These are phyloP conservation scores for Alloteropsis semialata DNA, from an alignment of 176 grass and related monocot genomes.

Conservation along the genomic window DNA sequence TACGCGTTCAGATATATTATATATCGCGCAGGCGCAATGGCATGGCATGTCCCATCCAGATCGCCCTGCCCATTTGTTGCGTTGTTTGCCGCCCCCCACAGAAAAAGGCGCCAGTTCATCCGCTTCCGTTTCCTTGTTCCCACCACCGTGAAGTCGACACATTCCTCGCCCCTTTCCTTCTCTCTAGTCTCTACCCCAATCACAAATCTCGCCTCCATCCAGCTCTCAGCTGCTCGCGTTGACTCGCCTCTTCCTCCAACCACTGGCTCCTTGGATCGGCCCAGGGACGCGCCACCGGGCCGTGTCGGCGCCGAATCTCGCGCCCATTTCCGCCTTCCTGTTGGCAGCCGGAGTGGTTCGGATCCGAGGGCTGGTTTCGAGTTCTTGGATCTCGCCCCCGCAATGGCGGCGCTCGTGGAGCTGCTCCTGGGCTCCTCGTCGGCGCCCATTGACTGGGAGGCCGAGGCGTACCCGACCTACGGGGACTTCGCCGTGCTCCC, in stretches of 20 bases:
- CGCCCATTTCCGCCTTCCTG: conserved; percentile 4
- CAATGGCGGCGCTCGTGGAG: conserved; percentile 62
- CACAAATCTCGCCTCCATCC: conserved; percentile 13
- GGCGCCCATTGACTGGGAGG: conserved; percentile 63
- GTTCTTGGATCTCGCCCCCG: conserved; percentile 32
- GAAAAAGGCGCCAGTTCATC: conserved; percentile 47
- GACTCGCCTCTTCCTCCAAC: not conserved
- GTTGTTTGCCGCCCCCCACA: conserved; percentile 1
- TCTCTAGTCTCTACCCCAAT: too few species aligned
- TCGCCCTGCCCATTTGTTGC: conserved; percentile 10
- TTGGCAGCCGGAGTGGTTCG: not conserved
- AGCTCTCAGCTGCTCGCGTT: not conserved
- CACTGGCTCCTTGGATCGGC: conserved; percentile 9
- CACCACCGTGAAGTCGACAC: not conserved
- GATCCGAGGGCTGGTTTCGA: not conserved
- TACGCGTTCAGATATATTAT: too few species aligned
- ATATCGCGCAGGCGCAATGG: too few species aligned
- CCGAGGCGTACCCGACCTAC: conserved; percentile 64
- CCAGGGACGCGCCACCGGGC: not conserved
- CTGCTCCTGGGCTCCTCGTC: conserved; percentile 35
- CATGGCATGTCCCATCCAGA: not conserved
- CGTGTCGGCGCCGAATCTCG: conserved; percentile 13
- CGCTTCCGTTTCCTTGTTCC: not conserved
- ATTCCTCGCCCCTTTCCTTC: not conserved
- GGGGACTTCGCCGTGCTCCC: conserved; percentile 74